phyloP scores from a whole-genome alignment of 2,329 filamentous ascomycete genomes.

The Cladorrhinum sp. region DNA sequence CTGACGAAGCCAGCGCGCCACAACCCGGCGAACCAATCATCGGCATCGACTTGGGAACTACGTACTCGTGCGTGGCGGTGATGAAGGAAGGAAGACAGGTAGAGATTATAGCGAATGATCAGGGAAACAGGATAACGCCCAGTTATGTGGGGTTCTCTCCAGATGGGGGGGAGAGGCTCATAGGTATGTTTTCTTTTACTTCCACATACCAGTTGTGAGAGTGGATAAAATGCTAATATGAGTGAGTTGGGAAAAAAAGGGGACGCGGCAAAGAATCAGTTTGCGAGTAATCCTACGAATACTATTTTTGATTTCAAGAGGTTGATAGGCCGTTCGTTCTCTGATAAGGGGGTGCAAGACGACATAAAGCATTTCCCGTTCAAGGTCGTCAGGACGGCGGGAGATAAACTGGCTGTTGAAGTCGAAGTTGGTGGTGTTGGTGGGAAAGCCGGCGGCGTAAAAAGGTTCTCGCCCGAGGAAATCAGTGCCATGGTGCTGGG shows the following conservation, averaged over 20 bases:
- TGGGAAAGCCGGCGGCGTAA: constrained; percentile 38
- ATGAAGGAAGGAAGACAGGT: constrained; percentile 85
- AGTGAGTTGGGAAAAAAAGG: too few relatives aligned
- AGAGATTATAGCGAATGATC: constrained; percentile 91
- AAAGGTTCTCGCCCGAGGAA: constrained; percentile 59
- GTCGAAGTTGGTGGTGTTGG: constrained; percentile 56
- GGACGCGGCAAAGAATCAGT: constrained; percentile 96
- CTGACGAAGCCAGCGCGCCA: not conserved
- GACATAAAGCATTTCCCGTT: constrained; percentile 99
- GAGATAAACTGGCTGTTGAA: constrained; percentile 81
- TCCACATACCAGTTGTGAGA: too few relatives aligned
- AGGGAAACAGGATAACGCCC: constrained; percentile 90
- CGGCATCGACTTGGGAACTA: constrained; percentile 27
- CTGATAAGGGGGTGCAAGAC: constrained; percentile 80
- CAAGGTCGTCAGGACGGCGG: constrained; percentile 49
- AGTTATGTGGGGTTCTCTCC: constrained; percentile 89
- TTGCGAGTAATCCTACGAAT: constrained; percentile 70
- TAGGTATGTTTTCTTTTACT: too few relatives aligned
- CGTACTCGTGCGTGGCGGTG: constrained; percentile 71
- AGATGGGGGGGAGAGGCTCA: constrained; percentile 82
- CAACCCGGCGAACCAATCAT: constrained; percentile 23
- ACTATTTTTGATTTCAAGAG: constrained; percentile 85
- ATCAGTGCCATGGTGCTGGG: constrained; percentile 58
- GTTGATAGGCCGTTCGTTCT: constrained; percentile 78
- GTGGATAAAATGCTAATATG: too few relatives aligned